Conservation (phyloP, 805 yeast species). For the Komagataella phaffii region DNA sequence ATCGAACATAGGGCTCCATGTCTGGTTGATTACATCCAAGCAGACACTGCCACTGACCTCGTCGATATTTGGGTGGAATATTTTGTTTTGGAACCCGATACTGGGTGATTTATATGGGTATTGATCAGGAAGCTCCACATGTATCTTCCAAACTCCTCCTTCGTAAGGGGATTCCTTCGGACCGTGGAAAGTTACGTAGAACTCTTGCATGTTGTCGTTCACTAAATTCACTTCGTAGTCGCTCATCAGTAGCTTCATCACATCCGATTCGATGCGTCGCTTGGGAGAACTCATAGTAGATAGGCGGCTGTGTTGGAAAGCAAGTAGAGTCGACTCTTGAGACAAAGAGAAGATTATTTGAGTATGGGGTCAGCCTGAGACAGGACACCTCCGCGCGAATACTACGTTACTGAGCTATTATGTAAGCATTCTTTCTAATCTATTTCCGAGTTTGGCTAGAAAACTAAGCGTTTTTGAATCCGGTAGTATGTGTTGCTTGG, state of each 20-base stretch:
- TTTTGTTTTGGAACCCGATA: conserved; percentile 83
- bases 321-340: neutral
- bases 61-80: conserved; percentile 92
- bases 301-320: neutral
- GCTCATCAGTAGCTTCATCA: conserved; percentile 91
- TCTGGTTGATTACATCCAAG: conserved; percentile 89
- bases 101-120: conserved; percentile 95
- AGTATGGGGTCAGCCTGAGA: neutral
- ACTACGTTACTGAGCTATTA: neutral
- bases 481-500: conserved; percentile 1
- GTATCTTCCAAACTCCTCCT: conserved; percentile 81
- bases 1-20: conserved; percentile 98
- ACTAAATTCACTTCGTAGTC: conserved; percentile 78
- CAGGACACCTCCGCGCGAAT: neutral
- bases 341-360: neutral
- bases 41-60: conserved; percentile 86
- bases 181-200: conserved; percentile 73
- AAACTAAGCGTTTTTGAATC: neutral
- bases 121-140: conserved; percentile 89
- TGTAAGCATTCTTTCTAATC: neutral
- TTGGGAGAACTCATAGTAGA: conserved; percentile 37
- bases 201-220: conserved; percentile 78
- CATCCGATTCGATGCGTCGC: conserved; percentile 85
- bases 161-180: conserved; percentile 83
- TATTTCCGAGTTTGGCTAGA: neutral